Percentiles rank a stretch among this genome's conserved stretches.
These are phyloP conservation scores for Exophiala aquamarina DNA, from an alignment of 2,329 filamentous ascomycete genomes.

Conservation along the genomic window DNA sequence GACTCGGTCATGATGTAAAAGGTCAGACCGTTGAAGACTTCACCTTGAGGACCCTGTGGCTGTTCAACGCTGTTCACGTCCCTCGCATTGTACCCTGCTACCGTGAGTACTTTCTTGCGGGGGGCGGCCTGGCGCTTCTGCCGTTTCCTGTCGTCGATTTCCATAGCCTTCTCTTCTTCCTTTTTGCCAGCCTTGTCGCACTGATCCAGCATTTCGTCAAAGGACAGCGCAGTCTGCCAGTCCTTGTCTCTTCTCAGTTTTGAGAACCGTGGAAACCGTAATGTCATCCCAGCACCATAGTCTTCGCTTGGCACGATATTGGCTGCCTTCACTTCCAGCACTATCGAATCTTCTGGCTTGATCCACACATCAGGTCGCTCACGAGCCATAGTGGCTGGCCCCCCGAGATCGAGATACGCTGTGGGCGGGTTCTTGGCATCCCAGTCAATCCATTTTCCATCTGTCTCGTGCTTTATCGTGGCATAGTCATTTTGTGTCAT, in stretches of 20 bases:
- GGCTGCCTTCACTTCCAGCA: slow-evolving; percentile 85
- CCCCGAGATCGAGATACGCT: slow-evolving; percentile 77
- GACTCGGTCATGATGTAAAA: slow-evolving; percentile 84
- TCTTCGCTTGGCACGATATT: slow-evolving; percentile 72
- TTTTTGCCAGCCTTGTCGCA: slow-evolving; percentile 70
- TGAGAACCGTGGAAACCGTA: slow-evolving; percentile 91
- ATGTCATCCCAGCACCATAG: slow-evolving; percentile 73
- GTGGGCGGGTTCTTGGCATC: slow-evolving; percentile 73
- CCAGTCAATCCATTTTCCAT: slow-evolving; percentile 91
- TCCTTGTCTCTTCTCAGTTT: slow-evolving; percentile 75
- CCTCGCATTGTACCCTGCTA: slow-evolving; percentile 64
- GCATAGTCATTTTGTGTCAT: slow-evolving; percentile 84
- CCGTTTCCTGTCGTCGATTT: slow-evolving; percentile 50
- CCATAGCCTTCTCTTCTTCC: slow-evolving; percentile 56
- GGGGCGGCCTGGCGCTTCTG: slow-evolving; percentile 64
- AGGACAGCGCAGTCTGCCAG: slow-evolving; percentile 77
- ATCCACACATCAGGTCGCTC: slow-evolving; percentile 94
- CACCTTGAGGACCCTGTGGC: slow-evolving; percentile 39
- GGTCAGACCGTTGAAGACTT: slow-evolving; percentile 71
- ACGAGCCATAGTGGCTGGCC: slow-evolving; percentile 65
- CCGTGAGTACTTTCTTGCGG: slow-evolving; percentile 66
- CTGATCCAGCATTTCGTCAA: slow-evolving; percentile 74
- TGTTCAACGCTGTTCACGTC: slow-evolving; percentile 27
- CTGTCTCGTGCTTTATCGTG: slow-evolving; percentile 76
- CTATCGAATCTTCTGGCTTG: slow-evolving; percentile 79